Evolutionary conservation across 768 basidiomycete species (phyloP), one percentile per base, ranked within the genome.

Genomic region (Suillus cothurnatus): DNA sequence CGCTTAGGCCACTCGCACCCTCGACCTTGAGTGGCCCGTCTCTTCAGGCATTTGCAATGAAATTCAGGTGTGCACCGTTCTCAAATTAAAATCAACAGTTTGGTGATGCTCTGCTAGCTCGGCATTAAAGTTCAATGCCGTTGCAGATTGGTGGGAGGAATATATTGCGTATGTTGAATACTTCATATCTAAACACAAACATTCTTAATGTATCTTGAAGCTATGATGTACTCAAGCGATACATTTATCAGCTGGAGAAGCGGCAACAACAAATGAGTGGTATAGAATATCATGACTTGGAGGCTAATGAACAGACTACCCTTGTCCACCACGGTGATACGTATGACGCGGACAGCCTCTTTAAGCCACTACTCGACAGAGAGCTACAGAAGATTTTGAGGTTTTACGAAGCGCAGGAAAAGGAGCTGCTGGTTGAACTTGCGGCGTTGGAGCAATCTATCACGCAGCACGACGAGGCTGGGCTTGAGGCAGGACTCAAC

Each of bases 71-170:
- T n/a, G 19, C 38, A 53, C 17, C 9, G 11, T 39, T 36, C 23
- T 26, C 36, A 17, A 26, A n/a, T 26, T 26, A 9, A 26, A 9
- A 38, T 19, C 17, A 3, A 39, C 26, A 11, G 15, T 41, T 41
- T 1, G 4, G 11, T 59, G 28, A 41, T 6, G 12, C 17, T 38
- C 21, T 17, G 26, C 1, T 34, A 93, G 91, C 71, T 92, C 91
- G 38, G 91, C 93, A 11, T 84, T 95, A 72, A 93, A 94, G 76
- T 95, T 95, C 78, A 96, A 96, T 70, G 92, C 93, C 3, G 91
- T 95, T 31, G 82, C 93, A 0, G 94, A 96, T 60, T 95, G 94
- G 94, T 92, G 91, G 89, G 92, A 94, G 67, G 90, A 94, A 59
- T 96, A 96, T 74, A 93, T 96, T 53, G 86, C 90, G 88, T 94